Base-by-base conservation (phyloP, 306 rosid species). In the Luffa aegyptiaca region DNA sequence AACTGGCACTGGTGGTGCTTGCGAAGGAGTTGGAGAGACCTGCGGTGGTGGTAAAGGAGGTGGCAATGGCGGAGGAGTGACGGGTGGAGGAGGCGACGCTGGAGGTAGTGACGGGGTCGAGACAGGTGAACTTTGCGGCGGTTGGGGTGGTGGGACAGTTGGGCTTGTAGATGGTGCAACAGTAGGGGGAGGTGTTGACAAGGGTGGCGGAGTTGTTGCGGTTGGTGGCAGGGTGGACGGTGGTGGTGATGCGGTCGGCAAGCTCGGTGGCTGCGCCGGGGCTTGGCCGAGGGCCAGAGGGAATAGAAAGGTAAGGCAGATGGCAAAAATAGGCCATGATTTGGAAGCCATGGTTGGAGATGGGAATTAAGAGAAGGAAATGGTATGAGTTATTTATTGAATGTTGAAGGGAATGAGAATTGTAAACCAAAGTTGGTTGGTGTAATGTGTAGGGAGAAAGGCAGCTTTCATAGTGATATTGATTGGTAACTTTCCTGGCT, bases 1-100 rank as follows among this genome's bases (percentile, higher is more conserved):
- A 52, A 92, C 91, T 33, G 88, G 88, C 9, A 89, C 88, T 7
- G 90, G 90, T 62, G 97, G 89, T 75, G 89, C 76, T 79, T 84
- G 79, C 10, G 33, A 87, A 13, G 97, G 96, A 49, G 95, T 37
- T 49, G 98, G 98, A 14, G 97, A 81, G 63, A 84, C 83, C 73
- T 55, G 80, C 4, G 97, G 93, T 76, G 97, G 80, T 21, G 89
- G 84, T 59, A 75, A 39, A 62, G 90, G 87, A 51, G 90, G 86
- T 16, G 85, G 84, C 46, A 71, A 35, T 33, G 89, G 81, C 31
- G 92, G 87, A 8, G 88, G 82, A 20, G 69, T 65, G 20, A 78
- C 83, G 6, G 90, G 86, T 35, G 92, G 89, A 6, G 96, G 77
- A 0, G 86, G 81, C 57, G 82, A 39, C 9, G 87, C 81, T 2